A percentile compares a stretch with the other conserved stretches of the same genome.
These are phyloP conservation scores for Backusella tarrabulga DNA, from an alignment of 192 early-diverging fungal species.

Conservation along the genomic window DNA sequence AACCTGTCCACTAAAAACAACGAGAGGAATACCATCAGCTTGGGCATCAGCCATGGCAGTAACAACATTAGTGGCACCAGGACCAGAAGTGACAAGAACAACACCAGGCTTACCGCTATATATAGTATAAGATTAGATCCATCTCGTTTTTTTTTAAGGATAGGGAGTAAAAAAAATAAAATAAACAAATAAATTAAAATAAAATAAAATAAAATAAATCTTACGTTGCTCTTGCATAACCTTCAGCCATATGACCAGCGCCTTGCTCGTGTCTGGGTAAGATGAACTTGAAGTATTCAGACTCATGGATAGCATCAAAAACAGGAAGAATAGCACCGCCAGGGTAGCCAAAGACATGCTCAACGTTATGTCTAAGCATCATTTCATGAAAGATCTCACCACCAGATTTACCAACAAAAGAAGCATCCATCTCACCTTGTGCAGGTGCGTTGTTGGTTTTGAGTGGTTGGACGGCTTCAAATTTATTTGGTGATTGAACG, in stretches of 20 bases:
- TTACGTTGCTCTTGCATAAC: conserved; percentile 88
- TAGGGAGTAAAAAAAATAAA: not conserved
- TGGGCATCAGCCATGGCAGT: conserved; percentile 98
- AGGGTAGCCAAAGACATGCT: conserved; percentile 97
- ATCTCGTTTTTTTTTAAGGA: not conserved
- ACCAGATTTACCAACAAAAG: conserved; percentile 94
- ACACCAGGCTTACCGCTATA: conserved; percentile 74
- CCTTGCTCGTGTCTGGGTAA: conserved; percentile 98
- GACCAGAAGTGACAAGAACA: conserved; percentile 83
- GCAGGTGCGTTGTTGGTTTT: not conserved
- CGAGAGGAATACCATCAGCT: conserved; percentile 91
- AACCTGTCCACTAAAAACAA: conserved; percentile 96
- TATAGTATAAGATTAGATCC: conserved; percentile 29
- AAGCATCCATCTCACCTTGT: conserved; percentile 55
- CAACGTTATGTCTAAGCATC: conserved; percentile 93
- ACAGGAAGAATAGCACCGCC: conserved; percentile 98
- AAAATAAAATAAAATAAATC: conserved; percentile 2
- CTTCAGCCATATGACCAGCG: conserved; percentile 98
- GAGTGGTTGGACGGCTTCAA: conserved; percentile 13
- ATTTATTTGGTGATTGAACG: not conserved
- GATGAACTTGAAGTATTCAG: conserved; percentile 94
- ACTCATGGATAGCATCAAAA: conserved; percentile 97
- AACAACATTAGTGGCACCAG: conserved; percentile 97
- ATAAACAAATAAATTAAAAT: not conserved
- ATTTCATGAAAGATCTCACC: conserved; percentile 99